Base-by-base conservation (phyloP, 208 protist genomes). In the Trypanosoma scelopori region DNA sequence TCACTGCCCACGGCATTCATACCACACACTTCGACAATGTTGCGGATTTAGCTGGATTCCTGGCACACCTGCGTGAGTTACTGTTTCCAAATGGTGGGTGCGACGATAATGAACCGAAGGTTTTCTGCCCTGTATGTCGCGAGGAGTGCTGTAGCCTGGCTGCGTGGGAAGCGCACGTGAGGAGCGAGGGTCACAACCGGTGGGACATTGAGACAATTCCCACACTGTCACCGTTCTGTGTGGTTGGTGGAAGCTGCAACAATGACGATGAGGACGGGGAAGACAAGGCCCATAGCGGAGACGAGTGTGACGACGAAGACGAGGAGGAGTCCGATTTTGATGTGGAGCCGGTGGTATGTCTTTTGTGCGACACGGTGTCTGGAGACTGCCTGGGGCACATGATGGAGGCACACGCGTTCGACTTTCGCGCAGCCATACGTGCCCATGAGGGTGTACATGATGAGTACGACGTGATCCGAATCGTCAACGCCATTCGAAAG, bases 401-500 rank as follows among this genome's bases (percentile, higher is more conserved):
- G 65, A 68, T 56, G 37, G 41, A 69, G 12, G 64, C 27, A 16
- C 85, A 92, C 57, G 12, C 50, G 11, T 87, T 92, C 52, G 81
- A 92, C 50, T 77, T 95, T 30, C 53, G 59, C 11, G 64, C 62
- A 0, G 49, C 72, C 12, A 76, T 82, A 43, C 69, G 66, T 28
- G 39, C 51, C 18, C 83, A 83, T 23, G 32, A 53, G 5, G 84
- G 84, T 43, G 65, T 92, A 18, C 35, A 59, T 12, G 82, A 85
- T 39, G 84, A 87, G 68, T 92, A 92, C 65, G 89, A 95, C 53
- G 41, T 88, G 13, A 91, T 95, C 45, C 83, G 89, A 11, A 37
- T 89, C 18, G 79, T 91, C n/a, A 95, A 95, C 49, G 67, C 58
- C 27, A 76, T 89, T 30, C 84, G 89, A 2, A 69, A 78, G 1